These are phyloP conservation scores for Xylariaceae sp. DNA, from an alignment of 2,329 filamentous ascomycete genomes.

Conservation along the genomic window DNA sequence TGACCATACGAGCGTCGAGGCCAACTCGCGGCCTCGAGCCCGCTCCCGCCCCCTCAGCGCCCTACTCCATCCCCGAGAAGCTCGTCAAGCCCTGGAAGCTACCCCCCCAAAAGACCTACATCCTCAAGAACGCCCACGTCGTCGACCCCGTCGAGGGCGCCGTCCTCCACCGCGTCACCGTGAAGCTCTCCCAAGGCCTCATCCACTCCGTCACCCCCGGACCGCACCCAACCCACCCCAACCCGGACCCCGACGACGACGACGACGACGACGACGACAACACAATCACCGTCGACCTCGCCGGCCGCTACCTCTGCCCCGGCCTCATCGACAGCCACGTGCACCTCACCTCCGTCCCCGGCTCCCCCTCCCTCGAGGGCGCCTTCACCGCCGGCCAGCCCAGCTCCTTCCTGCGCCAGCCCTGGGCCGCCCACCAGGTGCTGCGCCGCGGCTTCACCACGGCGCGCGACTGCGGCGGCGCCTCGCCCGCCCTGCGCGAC, in stretches of 20 bases:
- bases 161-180: slow-evolving; percentile 20
- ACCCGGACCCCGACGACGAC: not conserved
- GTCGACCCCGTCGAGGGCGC: slow-evolving; percentile 35
- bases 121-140: slow-evolving; percentile 40
- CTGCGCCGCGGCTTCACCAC: slow-evolving; percentile 55
- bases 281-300: slow-evolving; percentile 32
- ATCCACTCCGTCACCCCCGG: slow-evolving; percentile 30
- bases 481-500: slow-evolving; percentile 45
- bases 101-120: slow-evolving; percentile 25
- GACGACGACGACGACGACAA: slow-evolving; percentile 13
- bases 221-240: no score
- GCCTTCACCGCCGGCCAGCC: slow-evolving; percentile 30
- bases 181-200: slow-evolving; percentile 32
- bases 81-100: slow-evolving; percentile 33
- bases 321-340: slow-evolving; percentile 50
- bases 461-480: slow-evolving; percentile 55
- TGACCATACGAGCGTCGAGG: no score
- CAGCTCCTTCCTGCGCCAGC: slow-evolving; percentile 39
- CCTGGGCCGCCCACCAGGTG: slow-evolving; percentile 45
- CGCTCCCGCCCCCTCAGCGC: no score
- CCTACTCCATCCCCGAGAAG: slow-evolving; percentile 12
- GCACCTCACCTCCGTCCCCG: slow-evolving; percentile 41
- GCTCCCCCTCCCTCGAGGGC: slow-evolving; percentile 31
- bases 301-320: slow-evolving; percentile 42
- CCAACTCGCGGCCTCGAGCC: no score